These are phyloP conservation scores for Lachnellula hyalina DNA, from an alignment of 2,329 filamentous ascomycete species.

Conservation along the genomic window DNA sequence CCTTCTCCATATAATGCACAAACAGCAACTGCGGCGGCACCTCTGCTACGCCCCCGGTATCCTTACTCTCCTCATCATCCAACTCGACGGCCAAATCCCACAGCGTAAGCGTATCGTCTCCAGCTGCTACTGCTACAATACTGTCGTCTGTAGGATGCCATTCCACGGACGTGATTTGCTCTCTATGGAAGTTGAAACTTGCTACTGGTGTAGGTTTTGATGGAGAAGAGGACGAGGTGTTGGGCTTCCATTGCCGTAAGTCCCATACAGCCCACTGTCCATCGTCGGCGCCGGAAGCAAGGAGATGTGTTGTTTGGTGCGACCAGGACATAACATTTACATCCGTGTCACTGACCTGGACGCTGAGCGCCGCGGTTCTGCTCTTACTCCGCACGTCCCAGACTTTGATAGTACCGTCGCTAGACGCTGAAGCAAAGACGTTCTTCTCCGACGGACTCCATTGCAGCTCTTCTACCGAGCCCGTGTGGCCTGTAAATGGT, in stretches of 20 bases:
- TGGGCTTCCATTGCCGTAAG: conserved; percentile 85
- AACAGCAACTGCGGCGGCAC: conserved; percentile 93
- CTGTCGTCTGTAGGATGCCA: conserved; percentile 98
- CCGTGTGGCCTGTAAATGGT: conserved; percentile 76
- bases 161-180: conserved; percentile 92
- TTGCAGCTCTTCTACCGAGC: conserved; percentile 89
- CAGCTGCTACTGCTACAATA: conserved; percentile 86
- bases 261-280: conserved; percentile 97
- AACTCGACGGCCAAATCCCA: conserved; percentile 97
- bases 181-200: conserved; percentile 89
- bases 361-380: conserved; percentile 78
- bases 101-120: conserved; percentile 87
- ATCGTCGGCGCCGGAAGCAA: conserved; percentile 89
- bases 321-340: conserved; percentile 98
- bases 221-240: conserved; percentile 37
- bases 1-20: conserved; percentile 91
- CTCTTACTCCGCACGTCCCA: conserved; percentile 95
- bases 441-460: conserved; percentile 93
- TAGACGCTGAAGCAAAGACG: conserved; percentile 90
- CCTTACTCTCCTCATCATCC: conserved; percentile 92
- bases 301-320: conserved; percentile 76
- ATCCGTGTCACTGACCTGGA: conserved; percentile 77
- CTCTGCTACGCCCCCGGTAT: conserved; percentile 79
- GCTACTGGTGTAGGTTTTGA: conserved; percentile 74
- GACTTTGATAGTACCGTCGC: conserved; percentile 89